Percentiles rank a stretch among this genome's conserved stretches.
phyloP scores from a whole-genome alignment of 2,329 filamentous ascomycete genomes.

The Emergomyces pasteurianus region DNA sequence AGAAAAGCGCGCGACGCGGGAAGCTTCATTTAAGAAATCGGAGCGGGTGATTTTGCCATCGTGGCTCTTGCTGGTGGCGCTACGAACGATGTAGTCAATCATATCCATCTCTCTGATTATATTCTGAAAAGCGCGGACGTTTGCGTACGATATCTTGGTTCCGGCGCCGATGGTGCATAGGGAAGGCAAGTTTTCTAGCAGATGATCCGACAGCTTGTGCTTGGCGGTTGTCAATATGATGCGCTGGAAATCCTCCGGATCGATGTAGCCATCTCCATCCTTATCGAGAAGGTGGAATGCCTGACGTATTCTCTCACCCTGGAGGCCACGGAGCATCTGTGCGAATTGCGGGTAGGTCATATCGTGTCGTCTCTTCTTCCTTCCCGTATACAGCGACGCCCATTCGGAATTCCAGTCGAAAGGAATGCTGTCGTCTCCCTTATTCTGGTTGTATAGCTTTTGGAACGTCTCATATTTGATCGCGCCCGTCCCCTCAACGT shows the following conservation, averaged over 20 bases:
- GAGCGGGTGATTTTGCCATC: constrained; percentile 90
- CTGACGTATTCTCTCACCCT: constrained; percentile 91
- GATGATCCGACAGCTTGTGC: constrained; percentile 95
- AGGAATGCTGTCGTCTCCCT: constrained; percentile 69
- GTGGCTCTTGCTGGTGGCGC: constrained; percentile 66
- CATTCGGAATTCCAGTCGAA: constrained; percentile 98
- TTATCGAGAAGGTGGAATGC: constrained; percentile 87
- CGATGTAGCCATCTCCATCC: constrained; percentile 87
- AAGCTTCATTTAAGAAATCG: constrained; percentile 90
- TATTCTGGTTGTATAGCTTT: constrained; percentile 75
- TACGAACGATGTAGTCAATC: constrained; percentile 83
- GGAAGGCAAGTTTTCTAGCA: constrained; percentile 79
- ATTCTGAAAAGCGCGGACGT: constrained; percentile 95
- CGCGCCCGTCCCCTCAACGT: constrained; percentile 66
- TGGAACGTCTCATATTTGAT: constrained; percentile 88
- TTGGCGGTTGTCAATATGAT: constrained; percentile 87
- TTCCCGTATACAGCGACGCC: constrained; percentile 87
- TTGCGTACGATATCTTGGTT: constrained; percentile 94
- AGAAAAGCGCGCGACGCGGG: constrained; percentile 82
- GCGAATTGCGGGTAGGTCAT: constrained; percentile 95
- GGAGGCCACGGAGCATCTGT: constrained; percentile 91
- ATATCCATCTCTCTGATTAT: constrained; percentile 97
- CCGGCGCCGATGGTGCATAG: constrained; percentile 88
- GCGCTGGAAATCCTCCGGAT: constrained; percentile 88
- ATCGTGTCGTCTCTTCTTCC: constrained; percentile 73